Evolutionary conservation across 1,284 basidiomycete species (phyloP).

Genomic region (Xanthoconium separans): DNA sequence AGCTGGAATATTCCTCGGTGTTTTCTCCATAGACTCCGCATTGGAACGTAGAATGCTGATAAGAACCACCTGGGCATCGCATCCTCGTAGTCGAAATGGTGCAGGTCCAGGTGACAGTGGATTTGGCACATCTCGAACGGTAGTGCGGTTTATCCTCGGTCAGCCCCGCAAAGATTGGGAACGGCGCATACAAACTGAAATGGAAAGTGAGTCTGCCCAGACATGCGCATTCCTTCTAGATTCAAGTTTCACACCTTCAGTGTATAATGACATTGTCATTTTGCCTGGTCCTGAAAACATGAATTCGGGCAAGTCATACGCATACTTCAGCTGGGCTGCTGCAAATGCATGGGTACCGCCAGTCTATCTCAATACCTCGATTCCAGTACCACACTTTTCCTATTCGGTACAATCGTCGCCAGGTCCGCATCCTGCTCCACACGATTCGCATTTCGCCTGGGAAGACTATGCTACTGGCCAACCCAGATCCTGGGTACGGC

Average conservation of each 20-base stretch:
- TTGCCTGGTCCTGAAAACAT: slow-evolving; percentile 88
- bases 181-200: slow-evolving; percentile 81
- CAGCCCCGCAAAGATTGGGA: slow-evolving; percentile 81
- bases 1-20: slow-evolving; percentile 86
- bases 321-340: slow-evolving; percentile 88
- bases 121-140: slow-evolving; percentile 78
- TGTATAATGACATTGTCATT: slow-evolving; percentile 88
- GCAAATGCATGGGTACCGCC: slow-evolving; percentile 91
- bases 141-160: slow-evolving; percentile 91
- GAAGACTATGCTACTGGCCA: slow-evolving; percentile 45
- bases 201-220: slow-evolving; percentile 70
- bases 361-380: slow-evolving; percentile 47
- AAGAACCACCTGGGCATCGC: slow-evolving; percentile 86
- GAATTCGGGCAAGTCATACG: slow-evolving; percentile 86
- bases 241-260: slow-evolving; percentile 37
- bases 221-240: not conserved
- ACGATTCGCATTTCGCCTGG: slow-evolving; percentile 62
- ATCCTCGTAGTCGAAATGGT: slow-evolving; percentile 74
- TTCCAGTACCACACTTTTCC: slow-evolving; percentile 48
- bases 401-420: slow-evolving; percentile 57
- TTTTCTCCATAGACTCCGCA: slow-evolving; percentile 88
- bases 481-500: slow-evolving; percentile 67
- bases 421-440: slow-evolving; percentile 59
- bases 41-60: slow-evolving; percentile 88
- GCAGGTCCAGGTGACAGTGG: slow-evolving; percentile 70